Conservation (phyloP, 2,329 filamentous ascomycete species). For the Meredithiella fracta region DNA sequence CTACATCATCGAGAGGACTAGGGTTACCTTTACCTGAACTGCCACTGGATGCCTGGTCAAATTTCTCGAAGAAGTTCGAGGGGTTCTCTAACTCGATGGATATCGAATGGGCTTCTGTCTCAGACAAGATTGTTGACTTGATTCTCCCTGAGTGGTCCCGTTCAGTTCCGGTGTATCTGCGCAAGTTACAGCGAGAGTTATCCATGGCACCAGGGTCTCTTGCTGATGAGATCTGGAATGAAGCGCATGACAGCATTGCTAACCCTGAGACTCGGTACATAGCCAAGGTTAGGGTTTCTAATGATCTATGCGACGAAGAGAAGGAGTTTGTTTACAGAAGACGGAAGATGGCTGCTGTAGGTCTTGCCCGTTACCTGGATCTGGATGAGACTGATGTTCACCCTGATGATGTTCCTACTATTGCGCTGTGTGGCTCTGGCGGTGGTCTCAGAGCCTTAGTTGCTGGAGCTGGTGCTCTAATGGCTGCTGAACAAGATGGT, state of each 20-base stretch:
- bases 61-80: slow-evolving; percentile 32
- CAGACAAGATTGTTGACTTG: slow-evolving; percentile 47
- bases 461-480: slow-evolving; percentile 69
- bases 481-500: slow-evolving; percentile 70
- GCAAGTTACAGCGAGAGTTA: slow-evolving; percentile 73
- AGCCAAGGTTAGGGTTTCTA: slow-evolving; percentile 66
- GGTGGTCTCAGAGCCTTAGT: slow-evolving; percentile 81
- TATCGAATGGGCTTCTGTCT: slow-evolving; percentile 36
- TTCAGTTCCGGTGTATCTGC: slow-evolving; percentile 55
- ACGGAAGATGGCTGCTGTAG: slow-evolving; percentile 49
- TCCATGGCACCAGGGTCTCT: slow-evolving; percentile 77
- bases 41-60: slow-evolving; percentile 27
- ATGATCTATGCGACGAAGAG: slow-evolving; percentile 70
- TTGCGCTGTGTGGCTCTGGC: slow-evolving; percentile 87
- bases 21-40: slow-evolving; percentile 10
- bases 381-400: slow-evolving; percentile 69
- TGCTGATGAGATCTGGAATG: slow-evolving; percentile 83
- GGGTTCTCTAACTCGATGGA: slow-evolving; percentile 38
- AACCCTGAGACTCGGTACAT: slow-evolving; percentile 79
- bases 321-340: slow-evolving; percentile 55
- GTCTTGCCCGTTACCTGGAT: slow-evolving; percentile 66
- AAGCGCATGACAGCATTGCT: slow-evolving; percentile 66
- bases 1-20: slow-evolving; percentile 1
- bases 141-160: slow-evolving; percentile 75
- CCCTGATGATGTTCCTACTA: slow-evolving; percentile 79